Base-by-base conservation (phyloP, 208 protist species). In the Crithidia acanthocephali region DNA sequence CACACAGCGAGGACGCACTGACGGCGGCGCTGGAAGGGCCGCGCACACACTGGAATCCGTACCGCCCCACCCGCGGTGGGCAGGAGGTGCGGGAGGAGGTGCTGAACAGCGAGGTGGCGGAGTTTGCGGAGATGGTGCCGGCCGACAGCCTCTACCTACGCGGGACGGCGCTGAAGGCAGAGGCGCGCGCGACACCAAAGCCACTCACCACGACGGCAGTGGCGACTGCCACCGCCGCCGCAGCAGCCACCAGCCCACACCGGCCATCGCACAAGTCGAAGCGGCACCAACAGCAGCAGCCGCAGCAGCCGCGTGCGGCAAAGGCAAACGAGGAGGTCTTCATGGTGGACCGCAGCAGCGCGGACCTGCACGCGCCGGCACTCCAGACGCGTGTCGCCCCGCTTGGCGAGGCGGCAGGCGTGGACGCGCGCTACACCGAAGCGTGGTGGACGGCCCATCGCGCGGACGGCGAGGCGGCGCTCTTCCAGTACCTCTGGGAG, bases 21-120 rank as follows among this genome's bases (percentile, higher is more conserved):
- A 51, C 68, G 40, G 50, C 71, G 6, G 86, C 91, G 2, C 37
- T 72, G 30, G 28, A 52, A 23, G 83, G 85, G 2, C 80, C 82
- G 15, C 83, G 78, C 23, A 67, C 72, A 25, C 68, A 35, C 1
- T 93, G 87, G 88, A 96, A 96, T 63, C 91, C 91, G 15, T 96
- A 96, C 63, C 86, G 91, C 25, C 86, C 86, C 2, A 63, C 72
- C 2, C 88, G 84, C 10, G 72, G 74, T 18, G 85, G 86, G 1
- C 68, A 79, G 20, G 73, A 83, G 20, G 65, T 87, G 35, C 74
- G 79, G 15, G 68, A 80, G 47, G 77, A 90, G 56, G 76, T 95
- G 44, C 72, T 91, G 62, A 87, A 87, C 66, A 91, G 85, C 80
- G 72, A 94, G 56, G 71, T 95, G 48, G 82, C 62, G 11, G 91